Conservation (phyloP, 2,329 filamentous ascomycete genomes). For the Albifimbria verrucaria region DNA sequence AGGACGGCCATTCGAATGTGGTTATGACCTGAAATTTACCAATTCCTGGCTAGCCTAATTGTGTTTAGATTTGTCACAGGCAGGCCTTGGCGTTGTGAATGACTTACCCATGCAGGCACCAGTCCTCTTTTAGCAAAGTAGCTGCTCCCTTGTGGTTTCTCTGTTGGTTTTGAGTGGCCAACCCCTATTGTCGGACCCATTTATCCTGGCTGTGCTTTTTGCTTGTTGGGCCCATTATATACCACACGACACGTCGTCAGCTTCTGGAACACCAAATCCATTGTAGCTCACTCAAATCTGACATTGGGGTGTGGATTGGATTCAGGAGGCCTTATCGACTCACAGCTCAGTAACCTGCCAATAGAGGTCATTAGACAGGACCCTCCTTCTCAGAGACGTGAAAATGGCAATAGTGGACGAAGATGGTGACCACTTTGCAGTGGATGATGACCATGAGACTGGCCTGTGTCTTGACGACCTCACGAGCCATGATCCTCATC, state of each 20-base stretch:
- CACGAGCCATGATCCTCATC: background rate
- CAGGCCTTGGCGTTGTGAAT: no score
- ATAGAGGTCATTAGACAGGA: background rate
- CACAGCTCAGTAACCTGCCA: background rate
- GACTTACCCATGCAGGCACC: no score
- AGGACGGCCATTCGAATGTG: no score
- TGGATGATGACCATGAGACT: background rate
- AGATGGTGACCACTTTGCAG: background rate
- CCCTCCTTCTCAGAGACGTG: background rate
- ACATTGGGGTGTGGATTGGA: background rate
- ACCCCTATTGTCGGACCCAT: background rate
- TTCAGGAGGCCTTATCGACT: no score
- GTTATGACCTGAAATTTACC: no score
- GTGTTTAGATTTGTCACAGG: no score
- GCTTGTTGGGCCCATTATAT: background rate
- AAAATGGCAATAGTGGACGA: background rate
- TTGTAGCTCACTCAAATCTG: background rate
- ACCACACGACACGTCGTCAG: background rate
- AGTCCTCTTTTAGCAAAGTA: no score
- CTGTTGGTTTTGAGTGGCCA: background rate
- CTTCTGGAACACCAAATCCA: background rate
- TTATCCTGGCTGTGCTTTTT: background rate
- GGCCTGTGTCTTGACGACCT: conserved; percentile 1
- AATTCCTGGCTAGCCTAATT: no score
- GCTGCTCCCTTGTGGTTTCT: no score